Base-by-base conservation (phyloP, 352 stramenopile species). In the Pythium brassicae region DNA sequence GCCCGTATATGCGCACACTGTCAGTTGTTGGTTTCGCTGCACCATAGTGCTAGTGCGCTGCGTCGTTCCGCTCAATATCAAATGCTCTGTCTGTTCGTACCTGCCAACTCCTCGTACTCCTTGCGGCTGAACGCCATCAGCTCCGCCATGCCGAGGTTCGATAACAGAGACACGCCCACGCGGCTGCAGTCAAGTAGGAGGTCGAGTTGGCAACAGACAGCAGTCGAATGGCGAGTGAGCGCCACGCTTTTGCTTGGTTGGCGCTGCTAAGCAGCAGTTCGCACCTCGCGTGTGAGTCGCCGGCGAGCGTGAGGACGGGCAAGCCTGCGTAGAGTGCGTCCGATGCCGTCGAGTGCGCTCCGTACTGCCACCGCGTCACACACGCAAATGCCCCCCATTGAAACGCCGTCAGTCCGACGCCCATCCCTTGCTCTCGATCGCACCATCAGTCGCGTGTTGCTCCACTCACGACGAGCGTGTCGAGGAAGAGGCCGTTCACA, bases 311-410 rank as follows among this genome's bases (percentile, higher is more conserved):
- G 19, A 98, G 68, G 42, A 97, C 78, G 7, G 93, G 93, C 15
- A 98, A 63, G 15, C 84, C 86, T 17, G 77, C 76, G 46, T 76
- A 88, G 26, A 98, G 68, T 20, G 87, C 83, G 63, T 98, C 93
- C 8, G 86, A 87, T 23, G 89, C 92, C 5, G 94, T 95, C 8
- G 91, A 97, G 74, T 98, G 94, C 20, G 92, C 92, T 17, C 92
- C 92, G 66, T 98, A 98, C 78, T 88, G 44, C 35, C 32, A 53
- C 9, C 12, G n/a, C 37, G 2, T 56, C 35, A 50, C 32, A 25
- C 25, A 43, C 29, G 10, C 4, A 4, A 4, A 35, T 14, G 8
- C 2, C 9, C 32, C 32, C 32, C 32, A 37, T 37, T 9, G 32
- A 37, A 37, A 7, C 19, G 10, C 26, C 45, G 17, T 39, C 25